Evolutionary conservation across 306 rosid genomes (phyloP).

Genomic region (Sesbania bispinosa): DNA sequence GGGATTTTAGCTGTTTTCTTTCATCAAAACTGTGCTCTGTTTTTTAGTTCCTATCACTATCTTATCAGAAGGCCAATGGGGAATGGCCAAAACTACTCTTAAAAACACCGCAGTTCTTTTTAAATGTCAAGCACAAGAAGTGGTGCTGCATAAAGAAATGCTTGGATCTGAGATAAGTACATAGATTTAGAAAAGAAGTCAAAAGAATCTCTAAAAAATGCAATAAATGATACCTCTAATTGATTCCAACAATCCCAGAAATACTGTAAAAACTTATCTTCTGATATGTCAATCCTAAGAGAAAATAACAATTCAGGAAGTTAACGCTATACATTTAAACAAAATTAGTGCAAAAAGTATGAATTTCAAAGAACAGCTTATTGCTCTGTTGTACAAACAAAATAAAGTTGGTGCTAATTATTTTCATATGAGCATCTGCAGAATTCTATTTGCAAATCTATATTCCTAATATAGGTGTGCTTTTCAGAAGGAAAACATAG

Average conservation of each 20-base stretch:
- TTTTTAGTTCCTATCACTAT: background rate
- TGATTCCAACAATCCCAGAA: slow-evolving; percentile 73
- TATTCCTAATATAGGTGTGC: background rate
- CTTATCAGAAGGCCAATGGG: background rate
- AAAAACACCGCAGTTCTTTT: slow-evolving; percentile 7
- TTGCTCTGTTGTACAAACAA: background rate
- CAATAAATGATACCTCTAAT: slow-evolving; percentile 48
- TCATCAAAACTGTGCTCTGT: background rate
- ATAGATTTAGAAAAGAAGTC: slow-evolving; percentile 13
- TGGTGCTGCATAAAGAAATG: background rate
- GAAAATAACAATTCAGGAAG: slow-evolving; percentile 17
- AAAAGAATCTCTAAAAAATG: slow-evolving; percentile 11
- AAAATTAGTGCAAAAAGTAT: slow-evolving; percentile 4
- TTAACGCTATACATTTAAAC: slow-evolving; percentile 2
- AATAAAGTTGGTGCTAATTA: background rate
- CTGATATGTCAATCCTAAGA: slow-evolving; percentile 59
- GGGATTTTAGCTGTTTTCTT: background rate
- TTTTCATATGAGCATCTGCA: background rate
- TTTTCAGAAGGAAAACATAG: background rate
- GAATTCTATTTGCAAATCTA: background rate
- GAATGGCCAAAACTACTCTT: background rate
- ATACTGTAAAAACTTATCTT: slow-evolving; percentile 54
- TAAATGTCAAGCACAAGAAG: background rate
- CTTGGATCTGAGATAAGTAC: slow-evolving; percentile 5
- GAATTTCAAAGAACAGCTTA: background rate